Evolutionary conservation across 768 basidiomycete species (phyloP).

Genomic region (Tylopilus sp.): DNA sequence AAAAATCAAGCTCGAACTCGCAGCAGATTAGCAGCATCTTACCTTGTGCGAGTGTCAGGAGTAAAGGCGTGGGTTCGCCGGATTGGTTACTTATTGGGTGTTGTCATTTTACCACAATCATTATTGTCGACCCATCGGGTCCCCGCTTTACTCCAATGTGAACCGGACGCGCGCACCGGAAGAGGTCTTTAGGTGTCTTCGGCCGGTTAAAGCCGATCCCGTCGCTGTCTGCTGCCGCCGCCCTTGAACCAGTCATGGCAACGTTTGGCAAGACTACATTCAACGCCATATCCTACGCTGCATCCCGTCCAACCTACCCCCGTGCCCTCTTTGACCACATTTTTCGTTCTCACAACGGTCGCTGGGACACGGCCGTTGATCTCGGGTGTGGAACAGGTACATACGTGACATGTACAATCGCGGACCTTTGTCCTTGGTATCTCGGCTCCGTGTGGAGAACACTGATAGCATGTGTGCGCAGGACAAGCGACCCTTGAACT

Average conservation of each 20-base stretch:
- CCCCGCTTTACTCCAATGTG: neutral
- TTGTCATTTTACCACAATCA: constrained; percentile 1
- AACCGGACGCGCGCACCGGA: neutral
- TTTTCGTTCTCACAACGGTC: constrained; percentile 51
- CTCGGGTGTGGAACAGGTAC: constrained; percentile 86
- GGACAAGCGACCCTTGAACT: constrained; percentile 71
- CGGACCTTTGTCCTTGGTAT: neutral
- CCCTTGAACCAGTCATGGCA: constrained; percentile 45
- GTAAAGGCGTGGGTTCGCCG: constrained; percentile 1
- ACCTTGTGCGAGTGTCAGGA: neutral
- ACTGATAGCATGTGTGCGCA: constrained; percentile 18
- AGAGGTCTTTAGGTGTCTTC: too few relatives aligned
- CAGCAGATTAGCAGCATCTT: neutral
- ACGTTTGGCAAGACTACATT: constrained; percentile 73
- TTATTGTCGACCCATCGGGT: neutral
- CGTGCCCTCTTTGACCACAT: constrained; percentile 58
- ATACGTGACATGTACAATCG: constrained; percentile 5
- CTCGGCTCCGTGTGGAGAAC: neutral
- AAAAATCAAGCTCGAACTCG: constrained; percentile 4
- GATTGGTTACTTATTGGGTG: neutral
- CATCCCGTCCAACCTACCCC: constrained; percentile 73
- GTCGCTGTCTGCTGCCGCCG: too few relatives aligned
- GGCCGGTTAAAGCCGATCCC: neutral
- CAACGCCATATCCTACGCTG: constrained; percentile 63
- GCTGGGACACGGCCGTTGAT: constrained; percentile 64